Evolutionary conservation across 2,329 filamentous ascomycete genomes (phyloP).

Genomic region (Chlorencoelia australis): DNA sequence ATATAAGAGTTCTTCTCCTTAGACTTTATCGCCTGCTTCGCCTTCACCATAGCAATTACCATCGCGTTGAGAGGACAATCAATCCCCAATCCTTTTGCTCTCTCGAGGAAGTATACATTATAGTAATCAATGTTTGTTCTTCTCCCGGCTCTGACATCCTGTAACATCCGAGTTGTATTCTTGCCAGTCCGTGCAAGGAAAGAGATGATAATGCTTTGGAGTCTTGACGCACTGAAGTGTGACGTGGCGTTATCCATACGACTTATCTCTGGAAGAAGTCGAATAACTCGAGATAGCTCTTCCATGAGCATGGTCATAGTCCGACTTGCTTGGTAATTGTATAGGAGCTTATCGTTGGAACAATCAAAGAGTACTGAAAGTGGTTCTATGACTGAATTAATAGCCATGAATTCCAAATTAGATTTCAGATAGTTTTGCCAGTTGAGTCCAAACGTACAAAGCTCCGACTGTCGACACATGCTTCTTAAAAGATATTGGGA

Average conservation of each 20-base stretch:
- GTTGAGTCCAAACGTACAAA: constrained; percentile 49
- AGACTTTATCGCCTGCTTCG: constrained; percentile 39
- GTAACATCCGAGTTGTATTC: constrained; percentile 50
- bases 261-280: constrained; percentile 62
- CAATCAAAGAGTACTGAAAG: constrained; percentile 71
- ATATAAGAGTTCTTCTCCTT: constrained; percentile 21
- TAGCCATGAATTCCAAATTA: constrained; percentile 71
- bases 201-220: constrained; percentile 48
- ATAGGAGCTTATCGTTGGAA: constrained; percentile 59
- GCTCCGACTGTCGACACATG: constrained; percentile 49
- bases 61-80: constrained; percentile 62
- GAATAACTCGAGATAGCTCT: constrained; percentile 66
- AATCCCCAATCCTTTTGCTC: constrained; percentile 65
- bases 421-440: constrained; percentile 54
- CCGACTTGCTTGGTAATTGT: constrained; percentile 53
- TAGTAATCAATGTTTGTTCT: constrained; percentile 72
- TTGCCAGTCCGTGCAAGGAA: constrained; percentile 44
- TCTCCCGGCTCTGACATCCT: constrained; percentile 49
- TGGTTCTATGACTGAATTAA: constrained; percentile 69
- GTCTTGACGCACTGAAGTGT: constrained; percentile 49
- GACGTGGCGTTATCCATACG: constrained; percentile 41
- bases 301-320: constrained; percentile 61
- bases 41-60: constrained; percentile 63
- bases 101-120: constrained; percentile 76
- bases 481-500: constrained; percentile 51